phyloP scores from a whole-genome alignment of 306 rosid genomes.

The Inga oerstediana region DNA sequence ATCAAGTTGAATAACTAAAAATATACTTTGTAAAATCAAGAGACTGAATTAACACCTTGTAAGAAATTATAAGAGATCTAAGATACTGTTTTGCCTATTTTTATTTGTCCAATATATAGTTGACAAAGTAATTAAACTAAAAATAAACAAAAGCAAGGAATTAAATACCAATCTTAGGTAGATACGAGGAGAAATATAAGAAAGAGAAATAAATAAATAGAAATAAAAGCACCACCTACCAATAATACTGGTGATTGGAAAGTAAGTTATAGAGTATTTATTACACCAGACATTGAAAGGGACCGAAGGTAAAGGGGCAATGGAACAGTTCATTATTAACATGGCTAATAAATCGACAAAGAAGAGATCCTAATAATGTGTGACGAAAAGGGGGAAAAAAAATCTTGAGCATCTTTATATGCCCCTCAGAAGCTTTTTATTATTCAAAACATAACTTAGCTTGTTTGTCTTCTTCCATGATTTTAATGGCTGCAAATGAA shows the following conservation, averaged over 20 bases:
- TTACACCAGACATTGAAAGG: slow-evolving; percentile 61
- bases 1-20: no score
- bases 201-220: neutral
- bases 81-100: no score
- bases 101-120: no score
- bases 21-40: neutral
- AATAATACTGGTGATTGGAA: neutral
- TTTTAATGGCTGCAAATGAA: neutral
- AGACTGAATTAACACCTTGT: no score
- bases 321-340: slow-evolving; percentile 39
- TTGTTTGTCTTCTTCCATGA: neutral
- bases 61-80: no score
- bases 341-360: slow-evolving; percentile 45
- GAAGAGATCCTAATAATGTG: slow-evolving; percentile 43
- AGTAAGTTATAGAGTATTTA: slow-evolving; percentile 39
- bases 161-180: neutral
- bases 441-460: neutral
- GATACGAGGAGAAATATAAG: neutral
- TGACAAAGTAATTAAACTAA: neutral
- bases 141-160: neutral
- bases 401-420: slow-evolving; percentile 29
- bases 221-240: neutral
- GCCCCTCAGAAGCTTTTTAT: neutral
- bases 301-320: slow-evolving; percentile 49
- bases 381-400: neutral